Conservation (phyloP, 2,329 filamentous ascomycete genomes). For the Mycosphaerella arachidis region DNA sequence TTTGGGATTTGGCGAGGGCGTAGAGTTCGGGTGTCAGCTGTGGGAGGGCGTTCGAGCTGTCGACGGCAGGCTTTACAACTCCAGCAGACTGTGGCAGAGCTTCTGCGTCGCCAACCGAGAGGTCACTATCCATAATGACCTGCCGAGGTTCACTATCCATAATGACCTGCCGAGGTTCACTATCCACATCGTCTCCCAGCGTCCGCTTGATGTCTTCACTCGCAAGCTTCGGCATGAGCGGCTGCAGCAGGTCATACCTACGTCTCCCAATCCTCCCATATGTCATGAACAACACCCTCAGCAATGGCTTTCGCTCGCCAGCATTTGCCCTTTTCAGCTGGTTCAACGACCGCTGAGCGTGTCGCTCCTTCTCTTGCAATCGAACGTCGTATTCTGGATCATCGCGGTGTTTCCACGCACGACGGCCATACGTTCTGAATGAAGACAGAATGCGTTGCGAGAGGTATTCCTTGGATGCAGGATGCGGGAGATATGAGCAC, state of each 20-base stretch:
- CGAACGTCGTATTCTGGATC: constrained; percentile 13
- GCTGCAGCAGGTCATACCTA: constrained; percentile 44
- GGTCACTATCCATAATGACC: too few species aligned
- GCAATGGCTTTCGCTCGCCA: constrained; percentile 49
- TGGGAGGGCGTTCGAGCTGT: constrained; percentile 26
- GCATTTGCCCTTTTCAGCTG: constrained; percentile 51
- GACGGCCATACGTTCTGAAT: constrained; percentile 38
- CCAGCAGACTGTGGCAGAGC: too few species aligned
- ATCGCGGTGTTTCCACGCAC: constrained; percentile 16
- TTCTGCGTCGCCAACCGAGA: too few species aligned
- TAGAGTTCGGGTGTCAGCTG: constrained; percentile 32
- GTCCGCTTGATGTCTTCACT: background rate
- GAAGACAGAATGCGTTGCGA: constrained; percentile 44
- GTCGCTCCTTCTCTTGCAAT: constrained; percentile 19
- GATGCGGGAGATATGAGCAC: constrained; percentile 57
- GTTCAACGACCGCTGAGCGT: constrained; percentile 43
- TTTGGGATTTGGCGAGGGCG: constrained; percentile 32
- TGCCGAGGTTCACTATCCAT: too few species aligned
- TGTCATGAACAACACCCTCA: constrained; percentile 50
- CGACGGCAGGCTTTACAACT: background rate
- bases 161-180: too few species aligned
- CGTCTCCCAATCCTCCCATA: constrained; percentile 56
- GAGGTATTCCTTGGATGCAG: constrained; percentile 49
- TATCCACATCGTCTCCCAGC: background rate
- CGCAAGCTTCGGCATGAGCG: constrained; percentile 12